These are phyloP conservation scores for Plicaturopsis crispa DNA, from an alignment of 768 basidiomycete genomes.

Conservation along the genomic window DNA sequence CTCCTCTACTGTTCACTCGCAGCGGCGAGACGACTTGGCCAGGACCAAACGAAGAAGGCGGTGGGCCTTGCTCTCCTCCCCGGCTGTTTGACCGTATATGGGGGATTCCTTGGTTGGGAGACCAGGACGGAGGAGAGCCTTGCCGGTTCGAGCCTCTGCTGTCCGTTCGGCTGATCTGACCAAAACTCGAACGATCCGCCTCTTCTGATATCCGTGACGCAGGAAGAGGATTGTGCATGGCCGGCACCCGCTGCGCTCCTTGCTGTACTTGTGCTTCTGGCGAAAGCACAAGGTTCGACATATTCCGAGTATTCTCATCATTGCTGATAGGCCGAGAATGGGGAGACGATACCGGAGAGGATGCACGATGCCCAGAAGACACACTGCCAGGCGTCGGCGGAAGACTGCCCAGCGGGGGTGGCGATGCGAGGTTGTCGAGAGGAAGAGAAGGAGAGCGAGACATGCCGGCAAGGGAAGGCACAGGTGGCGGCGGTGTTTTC, in stretches of 20 bases:
- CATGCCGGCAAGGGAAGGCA: conserved; percentile 39
- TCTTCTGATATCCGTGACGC: conserved; percentile 18
- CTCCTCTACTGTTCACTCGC: too few relatives aligned
- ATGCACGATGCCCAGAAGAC: conserved; percentile 3
- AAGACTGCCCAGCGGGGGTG: too few relatives aligned
- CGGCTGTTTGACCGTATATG: too few relatives aligned
- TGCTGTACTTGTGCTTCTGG: conserved; percentile 23
- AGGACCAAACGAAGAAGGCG: too few relatives aligned
- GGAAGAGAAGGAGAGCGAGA: conserved; percentile 17
- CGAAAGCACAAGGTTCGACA: conserved; percentile 16
- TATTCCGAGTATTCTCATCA: conserved; percentile 9
- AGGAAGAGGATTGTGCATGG: conserved; percentile 13
- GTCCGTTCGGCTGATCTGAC: too few relatives aligned
- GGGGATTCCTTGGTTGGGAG: too few relatives aligned
- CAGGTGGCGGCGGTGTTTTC: conserved; percentile 61
- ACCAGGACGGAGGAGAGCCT: too few relatives aligned
- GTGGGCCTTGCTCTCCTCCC: too few relatives aligned
- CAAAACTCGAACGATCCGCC: conserved; percentile 8
- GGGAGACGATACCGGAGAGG: conserved; percentile 1
- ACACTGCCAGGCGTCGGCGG: background rate
- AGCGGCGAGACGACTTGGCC: too few relatives aligned
- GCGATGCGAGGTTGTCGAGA: too few relatives aligned
- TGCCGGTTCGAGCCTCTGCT: too few relatives aligned
- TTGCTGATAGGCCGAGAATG: conserved; percentile 7
- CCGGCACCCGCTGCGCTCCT: conserved; percentile 11